Evolutionary conservation across 1,284 basidiomycete genomes (phyloP).

Genomic region (Takashimella koratensis): DNA sequence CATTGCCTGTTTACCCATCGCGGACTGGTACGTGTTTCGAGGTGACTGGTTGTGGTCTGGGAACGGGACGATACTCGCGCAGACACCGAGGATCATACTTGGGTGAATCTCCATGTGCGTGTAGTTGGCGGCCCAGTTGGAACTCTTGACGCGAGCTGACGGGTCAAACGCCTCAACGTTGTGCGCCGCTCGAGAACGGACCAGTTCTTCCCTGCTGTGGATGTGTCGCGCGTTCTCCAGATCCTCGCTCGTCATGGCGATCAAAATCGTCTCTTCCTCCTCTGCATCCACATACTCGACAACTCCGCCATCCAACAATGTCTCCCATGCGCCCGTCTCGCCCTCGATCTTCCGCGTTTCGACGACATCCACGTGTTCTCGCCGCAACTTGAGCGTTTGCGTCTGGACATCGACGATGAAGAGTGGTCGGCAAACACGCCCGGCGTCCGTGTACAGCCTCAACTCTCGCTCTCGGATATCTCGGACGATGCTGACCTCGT

Average conservation of each 20-base stretch:
- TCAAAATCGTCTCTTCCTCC: slow-evolving; percentile 99
- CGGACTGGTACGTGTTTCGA: slow-evolving; percentile 98
- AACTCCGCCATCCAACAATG: slow-evolving; percentile 79
- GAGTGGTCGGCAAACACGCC: slow-evolving; percentile 91
- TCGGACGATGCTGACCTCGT: slow-evolving; percentile 93
- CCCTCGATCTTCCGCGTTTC: slow-evolving; percentile 49
- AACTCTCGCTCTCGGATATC: slow-evolving; percentile 96
- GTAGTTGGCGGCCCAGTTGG: slow-evolving; percentile 81
- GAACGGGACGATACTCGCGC: slow-evolving; percentile 98
- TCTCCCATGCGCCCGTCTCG: slow-evolving; percentile 67
- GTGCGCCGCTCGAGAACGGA: slow-evolving; percentile 53
- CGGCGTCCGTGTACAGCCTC: slow-evolving; percentile 92
- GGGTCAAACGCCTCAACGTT: slow-evolving; percentile 65
- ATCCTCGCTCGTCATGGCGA: slow-evolving; percentile 97
- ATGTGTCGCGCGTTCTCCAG: slow-evolving; percentile 65
- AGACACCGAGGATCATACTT: slow-evolving; percentile 97
- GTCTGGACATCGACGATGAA: slow-evolving; percentile 91
- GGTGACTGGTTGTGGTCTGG: slow-evolving; percentile 99
- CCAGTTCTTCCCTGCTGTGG: slow-evolving; percentile 31
- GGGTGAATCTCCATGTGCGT: slow-evolving; percentile 99
- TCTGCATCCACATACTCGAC: slow-evolving; percentile 96
- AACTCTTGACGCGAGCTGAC: slow-evolving; percentile 77
- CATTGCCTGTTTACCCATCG: slow-evolving; percentile 99
- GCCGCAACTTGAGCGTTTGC: slow-evolving; percentile 70
- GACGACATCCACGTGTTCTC: slow-evolving; percentile 69